Percentiles rank a stretch among this genome's conserved stretches.
phyloP scores from a whole-genome alignment of 495 filamentous ascomycete genomes.

The Penicillium lividum region DNA sequence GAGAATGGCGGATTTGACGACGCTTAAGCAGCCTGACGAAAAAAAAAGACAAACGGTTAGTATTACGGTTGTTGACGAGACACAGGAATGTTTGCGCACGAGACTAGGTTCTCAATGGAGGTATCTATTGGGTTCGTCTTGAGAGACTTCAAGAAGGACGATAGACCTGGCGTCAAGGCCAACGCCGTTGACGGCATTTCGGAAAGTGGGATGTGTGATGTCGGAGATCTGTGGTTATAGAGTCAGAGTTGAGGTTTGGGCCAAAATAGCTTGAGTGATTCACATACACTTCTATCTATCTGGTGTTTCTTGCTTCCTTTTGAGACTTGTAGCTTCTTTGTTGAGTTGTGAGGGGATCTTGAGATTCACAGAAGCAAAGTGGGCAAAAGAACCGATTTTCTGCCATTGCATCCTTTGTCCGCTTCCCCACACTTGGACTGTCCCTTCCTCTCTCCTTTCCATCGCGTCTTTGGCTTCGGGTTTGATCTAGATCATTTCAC shows the following conservation, averaged over 20 bases:
- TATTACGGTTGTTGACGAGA: neutral
- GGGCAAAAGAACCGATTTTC: slow-evolving; percentile 32
- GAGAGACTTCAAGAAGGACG: slow-evolving; percentile 75
- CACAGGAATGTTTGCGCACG: slow-evolving; percentile 52
- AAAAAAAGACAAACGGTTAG: neutral
- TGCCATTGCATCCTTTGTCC: slow-evolving; percentile 32
- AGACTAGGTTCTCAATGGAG: slow-evolving; percentile 77
- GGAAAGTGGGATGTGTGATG: slow-evolving; percentile 25
- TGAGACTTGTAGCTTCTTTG: neutral
- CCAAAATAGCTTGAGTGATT: neutral
- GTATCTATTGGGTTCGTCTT: slow-evolving; percentile 71
- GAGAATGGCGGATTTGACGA: slow-evolving; percentile 81
- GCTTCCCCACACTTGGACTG: slow-evolving; percentile 36
- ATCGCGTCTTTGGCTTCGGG: slow-evolving; percentile 4
- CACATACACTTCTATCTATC: neutral
- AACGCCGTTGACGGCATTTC: slow-evolving; percentile 52
- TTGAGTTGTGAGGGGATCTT: neutral
- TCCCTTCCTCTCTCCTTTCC: slow-evolving; percentile 19
- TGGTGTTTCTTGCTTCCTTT: neutral
- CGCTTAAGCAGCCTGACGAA: slow-evolving; percentile 74
- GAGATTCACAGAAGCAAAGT: slow-evolving; percentile 16
- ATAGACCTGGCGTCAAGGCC: slow-evolving; percentile 65
- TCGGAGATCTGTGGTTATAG: neutral
- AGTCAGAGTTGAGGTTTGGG: neutral
- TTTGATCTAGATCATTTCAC: slow-evolving; percentile 13